These are phyloP conservation scores for Peronospora tabacina DNA, from an alignment of 352 stramenopile species.

Conservation along the genomic window DNA sequence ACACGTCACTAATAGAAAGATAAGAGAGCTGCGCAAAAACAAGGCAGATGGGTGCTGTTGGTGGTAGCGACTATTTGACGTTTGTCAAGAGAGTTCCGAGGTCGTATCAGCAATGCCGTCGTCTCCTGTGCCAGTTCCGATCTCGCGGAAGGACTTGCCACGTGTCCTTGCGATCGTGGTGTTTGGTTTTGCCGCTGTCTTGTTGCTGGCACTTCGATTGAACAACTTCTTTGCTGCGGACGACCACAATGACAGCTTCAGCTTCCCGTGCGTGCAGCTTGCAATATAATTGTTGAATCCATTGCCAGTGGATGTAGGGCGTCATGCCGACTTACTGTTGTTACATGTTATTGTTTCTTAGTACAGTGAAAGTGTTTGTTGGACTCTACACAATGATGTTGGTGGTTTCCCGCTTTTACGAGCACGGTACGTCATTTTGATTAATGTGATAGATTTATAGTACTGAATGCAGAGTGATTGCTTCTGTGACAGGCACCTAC, in stretches of 20 bases:
- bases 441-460: background rate
- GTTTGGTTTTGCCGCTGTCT: constrained; percentile 26
- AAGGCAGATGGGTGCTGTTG: background rate
- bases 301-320: background rate
- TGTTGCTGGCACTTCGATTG: constrained; percentile 44
- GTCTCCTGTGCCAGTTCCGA: constrained; percentile 43
- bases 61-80: background rate
- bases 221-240: constrained; percentile 41
- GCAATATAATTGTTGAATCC: background rate
- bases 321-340: background rate
- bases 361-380: constrained; percentile 46
- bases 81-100: constrained; percentile 5
- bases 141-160: constrained; percentile 48
- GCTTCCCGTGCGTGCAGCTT: constrained; percentile 37
- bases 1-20: background rate
- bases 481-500: constrained; percentile 47
- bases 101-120: constrained; percentile 5
- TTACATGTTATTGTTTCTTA: constrained; percentile 11
- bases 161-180: constrained; percentile 31
- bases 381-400: constrained; percentile 44
- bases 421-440: constrained; percentile 38
- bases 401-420: constrained; percentile 43
- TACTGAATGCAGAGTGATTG: background rate
- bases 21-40: background rate
- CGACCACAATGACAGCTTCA: constrained; percentile 37